These are phyloP conservation scores for Lachancea fermentati DNA, from an alignment of 805 yeast species.

Conservation along the genomic window DNA sequence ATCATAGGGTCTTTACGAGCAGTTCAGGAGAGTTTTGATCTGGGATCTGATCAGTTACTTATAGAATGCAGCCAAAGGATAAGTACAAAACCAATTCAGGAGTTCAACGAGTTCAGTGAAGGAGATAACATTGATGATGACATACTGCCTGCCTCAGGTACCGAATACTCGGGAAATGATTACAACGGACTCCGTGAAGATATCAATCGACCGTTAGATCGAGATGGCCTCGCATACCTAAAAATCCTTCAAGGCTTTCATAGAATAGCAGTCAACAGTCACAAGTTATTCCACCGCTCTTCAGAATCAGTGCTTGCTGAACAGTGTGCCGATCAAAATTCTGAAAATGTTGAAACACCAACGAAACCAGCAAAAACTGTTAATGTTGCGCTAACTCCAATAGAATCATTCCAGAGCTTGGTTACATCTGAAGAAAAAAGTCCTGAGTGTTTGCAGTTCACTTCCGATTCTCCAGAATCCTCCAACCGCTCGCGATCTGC, in stretches of 20 bases:
- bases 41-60: constrained; percentile 7
- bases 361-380: constrained; percentile 1
- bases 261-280: constrained; percentile 11
- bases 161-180: background rate
- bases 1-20: constrained; percentile 15
- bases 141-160: background rate
- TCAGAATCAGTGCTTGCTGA: background rate
- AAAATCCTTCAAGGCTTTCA: constrained; percentile 19
- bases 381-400: constrained; percentile 14
- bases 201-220: constrained; percentile 1
- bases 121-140: background rate
- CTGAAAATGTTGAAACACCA: background rate
- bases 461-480: constrained; percentile 10
- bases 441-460: constrained; percentile 1
- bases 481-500: constrained; percentile 23
- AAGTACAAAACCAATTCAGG: too few relatives aligned
- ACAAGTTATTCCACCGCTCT: background rate
- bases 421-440: background rate
- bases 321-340: background rate
- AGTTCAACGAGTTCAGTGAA: background rate
- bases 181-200: background rate
- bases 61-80: too few relatives aligned
- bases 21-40: constrained; percentile 15
- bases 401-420: background rate
- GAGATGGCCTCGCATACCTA: constrained; percentile 14